Evolutionary conservation across 441 rosid species (phyloP), one percentile per base, ranked within the genome.

Genomic region (Iberis amara): DNA sequence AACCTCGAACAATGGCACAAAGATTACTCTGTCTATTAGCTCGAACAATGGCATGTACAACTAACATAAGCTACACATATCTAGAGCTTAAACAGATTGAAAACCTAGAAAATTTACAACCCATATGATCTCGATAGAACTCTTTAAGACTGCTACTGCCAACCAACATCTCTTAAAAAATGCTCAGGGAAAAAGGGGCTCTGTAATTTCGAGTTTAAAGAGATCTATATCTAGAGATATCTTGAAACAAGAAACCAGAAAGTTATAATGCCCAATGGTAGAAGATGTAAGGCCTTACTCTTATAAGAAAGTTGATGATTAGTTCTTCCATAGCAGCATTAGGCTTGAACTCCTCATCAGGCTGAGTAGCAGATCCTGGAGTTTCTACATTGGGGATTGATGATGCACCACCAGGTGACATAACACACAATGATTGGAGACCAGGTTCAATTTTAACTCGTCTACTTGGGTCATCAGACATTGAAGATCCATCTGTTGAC

Each of bases 301-400:
- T 71, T 72, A 94, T 89, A 28, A 94, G 94, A 70, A 94, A 94
- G 72, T 85, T 94, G 72, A 94, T 94, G 48, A 94, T 87, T 87
- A 89, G 79, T 75, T 94, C 99, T 71, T 94, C 99, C 99, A 94
- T 94, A 43, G 99, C 99, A 64, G 97, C 96, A 79, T 94, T 94
- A 30, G 97, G 99, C 75, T 94, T 94, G 75, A 94, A 94, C 68
- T 89, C 99, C 68, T 89, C 99, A 68, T 94, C 99, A 39, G 91
- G 91, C 71, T 89, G 99, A 61, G 84, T 80, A 72, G 86, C 79
- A 68, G 97, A 77, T 65, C 97, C 97, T 23, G 97, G 97, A 65
- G 95, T 85, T 69, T 86, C 99, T 56, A 94, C 69, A 43, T 79
- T 86, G 30, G 97, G 83, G 38, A 85, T 83, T 39, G 96, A 82